A percentile compares a stretch with the other conserved stretches of the same genome.
Conservation (phyloP, 352 stramenopile species). For the Aphanomyces cochlioides region DNA sequence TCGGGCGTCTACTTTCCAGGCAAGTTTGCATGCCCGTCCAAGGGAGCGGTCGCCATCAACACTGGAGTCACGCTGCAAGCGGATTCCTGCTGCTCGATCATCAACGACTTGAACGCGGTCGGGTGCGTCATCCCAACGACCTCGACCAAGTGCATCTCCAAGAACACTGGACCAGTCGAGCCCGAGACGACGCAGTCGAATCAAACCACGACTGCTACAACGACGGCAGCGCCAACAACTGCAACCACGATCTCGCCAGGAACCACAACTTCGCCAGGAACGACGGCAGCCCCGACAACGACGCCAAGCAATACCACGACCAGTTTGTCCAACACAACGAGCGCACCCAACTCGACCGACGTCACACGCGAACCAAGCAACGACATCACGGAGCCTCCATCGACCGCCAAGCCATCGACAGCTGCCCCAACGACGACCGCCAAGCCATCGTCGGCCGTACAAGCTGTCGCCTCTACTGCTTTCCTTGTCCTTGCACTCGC, state of each 20-base stretch:
- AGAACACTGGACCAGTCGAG: neutral
- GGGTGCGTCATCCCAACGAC: constrained; percentile 3
- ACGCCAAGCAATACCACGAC: neutral
- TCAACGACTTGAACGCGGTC: neutral
- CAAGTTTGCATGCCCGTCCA: constrained; percentile 3
- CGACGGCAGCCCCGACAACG: neutral
- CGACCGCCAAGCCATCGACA: neutral
- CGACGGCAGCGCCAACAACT: neutral
- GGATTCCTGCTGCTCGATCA: constrained; percentile 9
- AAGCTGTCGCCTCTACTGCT: no score
- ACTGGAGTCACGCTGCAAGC: neutral
- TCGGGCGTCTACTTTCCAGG: neutral
- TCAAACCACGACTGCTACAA: neutral
- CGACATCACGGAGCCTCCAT: neutral
- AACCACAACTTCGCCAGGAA: neutral
- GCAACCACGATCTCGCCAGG: neutral
- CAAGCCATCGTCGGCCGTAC: neutral
- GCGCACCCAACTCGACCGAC: neutral
- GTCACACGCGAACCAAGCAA: neutral
- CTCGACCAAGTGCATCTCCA: constrained; percentile 10
- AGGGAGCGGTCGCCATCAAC: constrained; percentile 4
- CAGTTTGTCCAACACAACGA: neutral
- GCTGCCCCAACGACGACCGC: neutral
- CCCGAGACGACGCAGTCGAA: neutral
- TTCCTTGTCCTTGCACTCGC: no score